phyloP scores from a whole-genome alignment of 83 land plant species.

The Picea abies region DNA sequence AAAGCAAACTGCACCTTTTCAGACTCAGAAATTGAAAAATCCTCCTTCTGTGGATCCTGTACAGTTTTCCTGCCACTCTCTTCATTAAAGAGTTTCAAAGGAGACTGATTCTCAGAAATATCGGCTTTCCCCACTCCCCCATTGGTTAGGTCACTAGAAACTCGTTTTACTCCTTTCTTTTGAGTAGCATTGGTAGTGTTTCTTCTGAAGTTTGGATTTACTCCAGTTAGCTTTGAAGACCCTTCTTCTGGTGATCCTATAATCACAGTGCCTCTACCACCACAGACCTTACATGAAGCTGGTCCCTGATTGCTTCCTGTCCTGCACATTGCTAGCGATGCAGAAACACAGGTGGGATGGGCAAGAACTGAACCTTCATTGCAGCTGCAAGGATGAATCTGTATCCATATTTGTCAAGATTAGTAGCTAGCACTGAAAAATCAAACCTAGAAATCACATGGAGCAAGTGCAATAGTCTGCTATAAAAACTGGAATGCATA shows the following conservation, averaged over 20 bases:
- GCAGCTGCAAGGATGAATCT: slow-evolving; percentile 4
- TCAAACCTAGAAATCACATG: not conserved
- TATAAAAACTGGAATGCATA: not conserved
- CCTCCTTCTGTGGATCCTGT: not conserved
- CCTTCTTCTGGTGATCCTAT: not conserved
- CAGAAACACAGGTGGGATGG: not conserved
- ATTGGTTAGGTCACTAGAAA: not conserved
- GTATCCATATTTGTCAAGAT: not conserved
- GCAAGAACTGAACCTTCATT: slow-evolving; percentile 12
- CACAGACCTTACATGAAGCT: slow-evolving; percentile 2
- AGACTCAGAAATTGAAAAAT: not conserved
- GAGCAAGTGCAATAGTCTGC: not conserved
- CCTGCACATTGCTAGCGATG: not conserved
- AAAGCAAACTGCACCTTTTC: not conserved
- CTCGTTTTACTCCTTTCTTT: slow-evolving; percentile 2
- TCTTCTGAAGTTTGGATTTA: not conserved
- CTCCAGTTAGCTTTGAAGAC: not conserved
- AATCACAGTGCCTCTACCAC: not conserved
- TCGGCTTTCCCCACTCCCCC: not conserved
- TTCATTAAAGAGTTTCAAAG: not conserved
- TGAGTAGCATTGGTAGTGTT: not conserved
- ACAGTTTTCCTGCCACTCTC: not conserved
- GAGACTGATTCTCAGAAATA: not conserved
- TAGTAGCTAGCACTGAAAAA: not conserved
- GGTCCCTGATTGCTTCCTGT: not conserved